These are phyloP conservation scores for Diaporthe velutina DNA, from an alignment of 2,329 filamentous ascomycete species.

Conservation along the genomic window DNA sequence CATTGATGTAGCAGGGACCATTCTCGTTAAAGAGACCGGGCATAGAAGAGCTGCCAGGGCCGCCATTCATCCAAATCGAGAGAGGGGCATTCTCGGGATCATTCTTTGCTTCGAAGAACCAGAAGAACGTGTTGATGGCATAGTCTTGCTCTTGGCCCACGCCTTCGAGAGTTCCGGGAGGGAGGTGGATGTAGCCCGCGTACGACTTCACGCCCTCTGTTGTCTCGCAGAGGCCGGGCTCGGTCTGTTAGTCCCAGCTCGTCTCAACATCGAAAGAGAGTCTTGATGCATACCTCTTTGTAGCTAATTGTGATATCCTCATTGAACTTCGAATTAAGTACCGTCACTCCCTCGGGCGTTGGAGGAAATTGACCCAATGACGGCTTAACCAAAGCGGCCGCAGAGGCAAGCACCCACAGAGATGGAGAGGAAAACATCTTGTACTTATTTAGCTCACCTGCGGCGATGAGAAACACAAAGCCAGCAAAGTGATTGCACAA, in stretches of 20 bases:
- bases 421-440: neutral
- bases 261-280: neutral
- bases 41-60: conserved; percentile 70
- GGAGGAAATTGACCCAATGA: conserved; percentile 26
- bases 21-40: conserved; percentile 63
- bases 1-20: conserved; percentile 64
- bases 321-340: conserved; percentile 49
- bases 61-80: conserved; percentile 62
- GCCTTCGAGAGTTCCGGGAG: conserved; percentile 54
- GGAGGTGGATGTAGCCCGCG: conserved; percentile 31
- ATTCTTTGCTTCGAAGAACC: conserved; percentile 36
- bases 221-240: conserved; percentile 36
- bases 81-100: conserved; percentile 37
- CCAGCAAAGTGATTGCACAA: neutral
- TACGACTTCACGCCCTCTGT: conserved; percentile 35
- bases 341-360: conserved; percentile 9
- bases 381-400: neutral
- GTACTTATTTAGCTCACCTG: neutral
- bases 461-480: neutral
- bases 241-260: neutral
- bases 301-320: conserved; percentile 33
- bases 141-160: conserved; percentile 28
- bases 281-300: conserved; percentile 12
- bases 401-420: neutral
- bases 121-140: conserved; percentile 36